phyloP scores from a whole-genome alignment of 2,329 filamentous ascomycete species.

The Alternaria sp. region DNA sequence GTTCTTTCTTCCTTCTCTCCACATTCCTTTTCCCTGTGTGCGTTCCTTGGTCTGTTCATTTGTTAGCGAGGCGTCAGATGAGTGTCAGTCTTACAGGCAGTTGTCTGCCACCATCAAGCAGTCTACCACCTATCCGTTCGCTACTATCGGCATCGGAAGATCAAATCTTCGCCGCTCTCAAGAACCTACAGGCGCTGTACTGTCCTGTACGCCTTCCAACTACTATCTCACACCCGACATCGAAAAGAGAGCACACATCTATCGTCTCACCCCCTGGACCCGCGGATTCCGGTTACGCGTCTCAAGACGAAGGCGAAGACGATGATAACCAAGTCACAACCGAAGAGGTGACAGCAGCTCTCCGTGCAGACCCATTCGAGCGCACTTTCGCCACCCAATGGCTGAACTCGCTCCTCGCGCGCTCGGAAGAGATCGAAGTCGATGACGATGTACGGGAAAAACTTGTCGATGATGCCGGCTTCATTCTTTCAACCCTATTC shows the following conservation, averaged over 20 bases:
- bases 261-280: slow-evolving; percentile 26
- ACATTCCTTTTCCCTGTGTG: slow-evolving; percentile 6
- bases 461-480: slow-evolving; percentile 42
- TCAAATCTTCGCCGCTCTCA: slow-evolving; percentile 30
- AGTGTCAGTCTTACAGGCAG: slow-evolving; percentile 26
- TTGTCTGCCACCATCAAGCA: slow-evolving; percentile 44
- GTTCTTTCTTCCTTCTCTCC: slow-evolving; percentile 18
- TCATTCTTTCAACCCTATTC: slow-evolving; percentile 40
- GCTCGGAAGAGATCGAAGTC: slow-evolving; percentile 35
- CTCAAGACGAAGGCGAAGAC: slow-evolving; percentile 39
- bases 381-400: slow-evolving; percentile 39
- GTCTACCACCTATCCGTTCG: slow-evolving; percentile 35
- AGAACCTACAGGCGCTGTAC: slow-evolving; percentile 38
- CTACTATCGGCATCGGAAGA: slow-evolving; percentile 29
- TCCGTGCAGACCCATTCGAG: slow-evolving; percentile 44
- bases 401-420: slow-evolving; percentile 41
- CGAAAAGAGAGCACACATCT: slow-evolving; percentile 18
- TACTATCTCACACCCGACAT: slow-evolving; percentile 16
- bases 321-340: slow-evolving; percentile 17
- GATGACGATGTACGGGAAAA: slow-evolving; percentile 28
- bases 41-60: slow-evolving; percentile 1
- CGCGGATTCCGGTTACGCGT: slow-evolving; percentile 46
- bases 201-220: slow-evolving; percentile 42
- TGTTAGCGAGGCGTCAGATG: slow-evolving; percentile 28
- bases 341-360: slow-evolving; percentile 33